Base-by-base conservation (phyloP, 192 early-diverging fungal genomes). In the Coemansia erecta region DNA sequence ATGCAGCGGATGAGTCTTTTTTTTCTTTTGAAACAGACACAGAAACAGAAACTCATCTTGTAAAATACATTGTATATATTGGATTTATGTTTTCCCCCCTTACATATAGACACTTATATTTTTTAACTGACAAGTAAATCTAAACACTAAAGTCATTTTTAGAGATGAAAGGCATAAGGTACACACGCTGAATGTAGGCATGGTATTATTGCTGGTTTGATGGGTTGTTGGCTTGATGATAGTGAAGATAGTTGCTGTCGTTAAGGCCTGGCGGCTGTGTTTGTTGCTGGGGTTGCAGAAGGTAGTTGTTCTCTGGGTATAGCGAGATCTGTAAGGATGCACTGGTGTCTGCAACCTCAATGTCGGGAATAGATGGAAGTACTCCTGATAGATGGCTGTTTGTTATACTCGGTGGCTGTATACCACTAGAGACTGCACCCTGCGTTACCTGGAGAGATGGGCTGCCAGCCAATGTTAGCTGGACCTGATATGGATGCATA, bases 281-380 rank as follows among this genome's bases (percentile, higher is more conserved):
- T 31, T 31, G 28, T 31, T 2, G 28, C 28, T 31, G 28, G 2
- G 28, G 28, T 7, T 31, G 28, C 7, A 31, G 7, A 31, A 31
- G 28, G 28, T 31, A 31, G 28, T 31, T 31, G 28, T 7, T 31
- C 28, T 31, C 4, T 5, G 28, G 28, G 7, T 31, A 31, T 2
- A 31, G 28, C 28, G 28, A 31, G 28, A 31, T 31, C 28, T 31
- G 28, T 31, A 31, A 31, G 7, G 28, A 31, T 2, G 28, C 28
- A 31, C 7, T 31, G 7, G 28, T 7, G 28, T 72, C 69, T 14
- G 61, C 42, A 13, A 72, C 22, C 11, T 64, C 69, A 22, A 72
- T 61, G 15, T 65, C 63, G 5, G 69, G 69, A 14, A 65, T 65
- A 22, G 54, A 47, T 18, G 69, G 56, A 45, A 51, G 56, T 1